Evolutionary conservation across 2,329 filamentous ascomycete species (phyloP).

Genomic region (Trichoderma lentiforme): DNA sequence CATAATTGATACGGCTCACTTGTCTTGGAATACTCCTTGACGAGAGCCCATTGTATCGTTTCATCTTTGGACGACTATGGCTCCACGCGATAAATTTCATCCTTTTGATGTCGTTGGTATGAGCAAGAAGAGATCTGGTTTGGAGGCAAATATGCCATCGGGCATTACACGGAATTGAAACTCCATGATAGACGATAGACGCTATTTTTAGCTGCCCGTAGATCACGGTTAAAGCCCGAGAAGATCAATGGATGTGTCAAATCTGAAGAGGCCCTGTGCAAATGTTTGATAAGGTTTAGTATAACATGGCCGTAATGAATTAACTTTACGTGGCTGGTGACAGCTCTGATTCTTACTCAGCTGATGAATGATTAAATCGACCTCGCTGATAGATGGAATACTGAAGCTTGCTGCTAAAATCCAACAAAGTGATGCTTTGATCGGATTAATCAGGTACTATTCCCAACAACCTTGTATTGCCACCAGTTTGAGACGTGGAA

Average conservation of each 20-base stretch:
- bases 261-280: not conserved
- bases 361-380: not conserved
- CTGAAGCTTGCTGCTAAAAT: not conserved
- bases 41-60: not conserved
- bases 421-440: not conserved
- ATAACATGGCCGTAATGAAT: not conserved
- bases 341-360: conserved; percentile 11
- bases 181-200: not conserved
- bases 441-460: not conserved
- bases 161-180: not conserved
- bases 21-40: not conserved
- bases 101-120: not conserved
- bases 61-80: not conserved
- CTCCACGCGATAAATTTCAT: not conserved
- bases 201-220: conserved; percentile 8
- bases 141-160: not conserved
- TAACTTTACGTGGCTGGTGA: conserved; percentile 14
- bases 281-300: conserved; percentile 10
- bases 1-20: not conserved
- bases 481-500: not conserved
- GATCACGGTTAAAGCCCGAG: not conserved
- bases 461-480: not conserved
- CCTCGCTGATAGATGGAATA: not conserved
- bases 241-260: not conserved
- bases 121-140: not conserved